Percentiles rank a stretch among this genome's conserved stretches.
Conservation (phyloP, 2,329 filamentous ascomycete genomes). For the Cercospora sesami region DNA sequence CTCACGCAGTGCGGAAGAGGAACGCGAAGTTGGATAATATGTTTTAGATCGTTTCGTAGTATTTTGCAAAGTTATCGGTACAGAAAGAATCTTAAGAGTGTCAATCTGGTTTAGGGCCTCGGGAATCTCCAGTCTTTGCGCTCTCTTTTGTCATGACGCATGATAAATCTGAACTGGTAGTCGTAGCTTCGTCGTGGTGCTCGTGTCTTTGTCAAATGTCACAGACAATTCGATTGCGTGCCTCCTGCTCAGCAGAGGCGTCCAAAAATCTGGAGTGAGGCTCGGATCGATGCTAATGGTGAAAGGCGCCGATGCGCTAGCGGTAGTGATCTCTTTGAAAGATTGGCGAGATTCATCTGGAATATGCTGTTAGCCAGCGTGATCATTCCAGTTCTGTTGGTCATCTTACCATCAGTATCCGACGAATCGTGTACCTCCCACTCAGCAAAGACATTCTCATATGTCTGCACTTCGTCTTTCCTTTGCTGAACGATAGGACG, state of each 20-base stretch:
- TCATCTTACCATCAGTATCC: constrained; percentile 18
- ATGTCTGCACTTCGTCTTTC: constrained; percentile 4
- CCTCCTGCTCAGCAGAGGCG: constrained; percentile 18
- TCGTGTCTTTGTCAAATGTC: constrained; percentile 18
- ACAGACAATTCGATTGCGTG: constrained; percentile 19
- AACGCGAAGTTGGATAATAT: neutral
- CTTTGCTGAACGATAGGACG: constrained; percentile 11
- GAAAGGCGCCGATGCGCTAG: constrained; percentile 12
- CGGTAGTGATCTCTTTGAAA: constrained; percentile 18
- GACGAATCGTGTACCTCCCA: constrained; percentile 18
- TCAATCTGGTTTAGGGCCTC: too few species aligned
- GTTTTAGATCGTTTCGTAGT: neutral
- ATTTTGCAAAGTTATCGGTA: too few species aligned
- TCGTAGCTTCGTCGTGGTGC: constrained; percentile 14
- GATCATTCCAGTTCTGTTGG: neutral
- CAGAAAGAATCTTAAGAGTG: too few species aligned
- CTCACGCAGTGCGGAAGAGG: neutral
- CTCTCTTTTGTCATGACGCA: neutral
- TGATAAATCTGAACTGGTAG: constrained; percentile 19
- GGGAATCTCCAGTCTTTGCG: neutral
- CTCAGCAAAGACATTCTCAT: constrained; percentile 2
- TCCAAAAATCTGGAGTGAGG: constrained; percentile 16
- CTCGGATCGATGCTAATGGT: constrained; percentile 3
- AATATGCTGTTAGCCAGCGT: neutral
- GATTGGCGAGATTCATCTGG: constrained; percentile 11